Conservation (phyloP, 2,329 filamentous ascomycete species). For the Aspergillus carbonarius region DNA sequence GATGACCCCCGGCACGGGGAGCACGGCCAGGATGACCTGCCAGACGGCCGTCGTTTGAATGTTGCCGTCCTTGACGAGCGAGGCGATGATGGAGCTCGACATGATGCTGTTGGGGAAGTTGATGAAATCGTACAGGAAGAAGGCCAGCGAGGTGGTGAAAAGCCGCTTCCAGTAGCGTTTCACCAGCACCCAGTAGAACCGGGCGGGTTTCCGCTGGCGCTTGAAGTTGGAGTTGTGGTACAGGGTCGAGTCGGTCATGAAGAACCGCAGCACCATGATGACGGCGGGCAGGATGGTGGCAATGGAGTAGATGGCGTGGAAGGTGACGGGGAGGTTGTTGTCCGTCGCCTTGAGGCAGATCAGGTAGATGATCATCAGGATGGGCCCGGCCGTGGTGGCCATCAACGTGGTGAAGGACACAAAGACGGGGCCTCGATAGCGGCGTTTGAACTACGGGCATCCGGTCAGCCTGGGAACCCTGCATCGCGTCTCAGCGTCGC, state of each 20-base stretch:
- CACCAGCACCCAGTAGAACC: constrained; percentile 26
- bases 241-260: constrained; percentile 36
- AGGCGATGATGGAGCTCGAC: constrained; percentile 35
- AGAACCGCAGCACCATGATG: constrained; percentile 33
- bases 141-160: constrained; percentile 34
- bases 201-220: constrained; percentile 22
- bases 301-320: constrained; percentile 34
- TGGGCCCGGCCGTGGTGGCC: constrained; percentile 34
- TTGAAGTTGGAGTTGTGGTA: constrained; percentile 37
- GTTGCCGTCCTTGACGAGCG: constrained; percentile 31
- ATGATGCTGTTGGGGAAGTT: constrained; percentile 41
- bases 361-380: constrained; percentile 39
- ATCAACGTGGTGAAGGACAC: constrained; percentile 38
- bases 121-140: constrained; percentile 40
- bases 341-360: constrained; percentile 36
- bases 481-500: neutral
- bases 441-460: constrained; percentile 17
- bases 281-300: constrained; percentile 33
- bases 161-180: constrained; percentile 30
- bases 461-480: neutral
- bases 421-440: constrained; percentile 35
- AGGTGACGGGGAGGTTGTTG: constrained; percentile 33
- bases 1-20: constrained; percentile 36
- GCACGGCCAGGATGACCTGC: constrained; percentile 35
- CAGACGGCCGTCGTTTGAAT: constrained; percentile 36